Percentiles rank a stretch among this genome's conserved stretches.
Evolutionary conservation across 805 yeast species (phyloP).

Genomic region (Candida suzukii): DNA sequence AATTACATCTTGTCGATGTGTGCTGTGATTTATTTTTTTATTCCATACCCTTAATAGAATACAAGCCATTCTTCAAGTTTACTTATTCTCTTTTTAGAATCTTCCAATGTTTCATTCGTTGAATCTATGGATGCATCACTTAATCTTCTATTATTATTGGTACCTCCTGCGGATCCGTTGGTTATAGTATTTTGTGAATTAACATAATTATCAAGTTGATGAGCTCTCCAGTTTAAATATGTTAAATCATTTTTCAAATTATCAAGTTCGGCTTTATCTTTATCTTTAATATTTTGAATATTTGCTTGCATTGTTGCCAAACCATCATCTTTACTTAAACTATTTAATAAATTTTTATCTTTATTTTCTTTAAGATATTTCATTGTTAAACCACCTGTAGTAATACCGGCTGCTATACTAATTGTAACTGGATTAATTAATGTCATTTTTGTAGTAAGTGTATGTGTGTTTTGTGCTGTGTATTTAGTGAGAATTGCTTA

Average conservation of each 20-base stretch:
- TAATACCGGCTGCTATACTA: background rate
- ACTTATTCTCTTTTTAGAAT: background rate
- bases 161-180: background rate
- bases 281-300: background rate
- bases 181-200: background rate
- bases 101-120: background rate
- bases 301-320: too few species aligned
- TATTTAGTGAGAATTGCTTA: too few species aligned
- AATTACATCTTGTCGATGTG: too few species aligned
- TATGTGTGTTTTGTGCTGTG: too few species aligned
- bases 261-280: background rate
- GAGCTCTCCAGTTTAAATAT: conserved; percentile 1
- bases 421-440: background rate
- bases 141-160: background rate
- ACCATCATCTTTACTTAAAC: too few species aligned
- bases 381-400: background rate
- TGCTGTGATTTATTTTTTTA: background rate
- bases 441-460: background rate
- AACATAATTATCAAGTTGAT: background rate
- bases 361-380: background rate
- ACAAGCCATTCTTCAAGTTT: conserved; percentile 1
- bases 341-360: background rate
- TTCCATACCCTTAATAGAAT: background rate
- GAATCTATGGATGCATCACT: background rate
- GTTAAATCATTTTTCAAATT: background rate